phyloP scores from a whole-genome alignment of 2,329 filamentous ascomycete genomes.

The Ceratocystis variospora region DNA sequence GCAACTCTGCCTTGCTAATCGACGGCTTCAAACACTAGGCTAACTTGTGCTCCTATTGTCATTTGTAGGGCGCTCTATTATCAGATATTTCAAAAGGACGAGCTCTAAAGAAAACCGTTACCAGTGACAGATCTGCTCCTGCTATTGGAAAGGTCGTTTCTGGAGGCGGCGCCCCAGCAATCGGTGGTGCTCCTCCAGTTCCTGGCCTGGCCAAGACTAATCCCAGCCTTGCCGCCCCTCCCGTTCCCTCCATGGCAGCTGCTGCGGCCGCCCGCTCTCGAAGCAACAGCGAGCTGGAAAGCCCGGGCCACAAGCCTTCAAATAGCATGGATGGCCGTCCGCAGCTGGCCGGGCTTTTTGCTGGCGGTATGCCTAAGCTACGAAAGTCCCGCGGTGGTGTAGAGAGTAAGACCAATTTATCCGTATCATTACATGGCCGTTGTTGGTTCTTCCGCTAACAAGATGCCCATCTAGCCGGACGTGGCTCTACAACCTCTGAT shows the following conservation, averaged over 20 bases:
- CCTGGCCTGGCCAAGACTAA: slow-evolving; percentile 29
- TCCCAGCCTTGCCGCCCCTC: slow-evolving; percentile 60
- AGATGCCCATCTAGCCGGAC: slow-evolving; percentile 10
- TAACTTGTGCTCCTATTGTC: not conserved
- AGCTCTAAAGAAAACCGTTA: slow-evolving; percentile 68
- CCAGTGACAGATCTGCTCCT: slow-evolving; percentile 86
- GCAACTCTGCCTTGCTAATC: not conserved
- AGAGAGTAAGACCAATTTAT: slow-evolving; percentile 35
- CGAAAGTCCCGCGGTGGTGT: slow-evolving; percentile 73
- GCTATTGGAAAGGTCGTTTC: slow-evolving; percentile 37
- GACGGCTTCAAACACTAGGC: slow-evolving; percentile 17
- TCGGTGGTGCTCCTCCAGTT: slow-evolving; percentile 70
- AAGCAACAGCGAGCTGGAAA: slow-evolving; percentile 68
- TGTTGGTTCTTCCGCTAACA: not conserved
- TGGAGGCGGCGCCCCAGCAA: slow-evolving; percentile 40
- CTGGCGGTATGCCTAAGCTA: slow-evolving; percentile 88
- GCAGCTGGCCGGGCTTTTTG: slow-evolving; percentile 77
- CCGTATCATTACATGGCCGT: not conserved
- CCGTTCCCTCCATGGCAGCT: slow-evolving; percentile 44
- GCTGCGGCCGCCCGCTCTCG: slow-evolving; percentile 52
- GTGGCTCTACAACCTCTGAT: slow-evolving; percentile 9
- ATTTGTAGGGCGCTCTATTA: slow-evolving; percentile 62
- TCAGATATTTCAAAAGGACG: slow-evolving; percentile 75
- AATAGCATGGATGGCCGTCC: slow-evolving; percentile 46
- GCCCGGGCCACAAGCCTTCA: slow-evolving; percentile 25